phyloP scores from a whole-genome alignment of 345 rosid genomes.

The Citrus sp. region DNA sequence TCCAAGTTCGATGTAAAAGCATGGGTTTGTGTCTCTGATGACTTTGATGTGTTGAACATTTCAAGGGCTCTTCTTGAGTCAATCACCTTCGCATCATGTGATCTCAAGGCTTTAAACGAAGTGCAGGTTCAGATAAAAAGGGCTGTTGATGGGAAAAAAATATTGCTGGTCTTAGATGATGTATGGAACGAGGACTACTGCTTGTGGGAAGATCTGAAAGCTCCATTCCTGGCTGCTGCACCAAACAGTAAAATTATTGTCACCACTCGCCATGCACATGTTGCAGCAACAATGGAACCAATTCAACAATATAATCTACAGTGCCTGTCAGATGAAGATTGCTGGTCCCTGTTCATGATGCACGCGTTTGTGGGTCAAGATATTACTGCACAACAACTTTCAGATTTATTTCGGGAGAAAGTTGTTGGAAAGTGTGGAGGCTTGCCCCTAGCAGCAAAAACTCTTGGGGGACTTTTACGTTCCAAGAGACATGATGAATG shows the following conservation, averaged over 20 bases:
- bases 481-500: neutral
- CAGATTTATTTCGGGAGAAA: neutral
- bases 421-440: conserved; percentile 14
- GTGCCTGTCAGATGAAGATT: conserved; percentile 6
- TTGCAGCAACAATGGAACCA: neutral
- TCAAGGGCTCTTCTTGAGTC: neutral
- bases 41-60: neutral
- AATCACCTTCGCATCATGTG: neutral
- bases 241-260: neutral
- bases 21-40: neutral
- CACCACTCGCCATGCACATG: neutral
- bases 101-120: neutral
- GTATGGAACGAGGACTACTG: neutral
- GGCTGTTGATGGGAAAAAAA: neutral
- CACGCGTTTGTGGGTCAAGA: neutral
- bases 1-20: neutral
- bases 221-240: neutral
- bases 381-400: neutral
- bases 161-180: neutral
- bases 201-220: neutral
- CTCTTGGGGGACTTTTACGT: conserved; percentile 18
- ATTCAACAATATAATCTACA: neutral
- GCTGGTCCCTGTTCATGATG: conserved; percentile 5
- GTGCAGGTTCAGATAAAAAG: neutral
- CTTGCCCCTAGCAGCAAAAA: conserved; percentile 16